Evolutionary conservation across 2,329 filamentous ascomycete genomes (phyloP).

Genomic region (Drechslerella stenobrocha): DNA sequence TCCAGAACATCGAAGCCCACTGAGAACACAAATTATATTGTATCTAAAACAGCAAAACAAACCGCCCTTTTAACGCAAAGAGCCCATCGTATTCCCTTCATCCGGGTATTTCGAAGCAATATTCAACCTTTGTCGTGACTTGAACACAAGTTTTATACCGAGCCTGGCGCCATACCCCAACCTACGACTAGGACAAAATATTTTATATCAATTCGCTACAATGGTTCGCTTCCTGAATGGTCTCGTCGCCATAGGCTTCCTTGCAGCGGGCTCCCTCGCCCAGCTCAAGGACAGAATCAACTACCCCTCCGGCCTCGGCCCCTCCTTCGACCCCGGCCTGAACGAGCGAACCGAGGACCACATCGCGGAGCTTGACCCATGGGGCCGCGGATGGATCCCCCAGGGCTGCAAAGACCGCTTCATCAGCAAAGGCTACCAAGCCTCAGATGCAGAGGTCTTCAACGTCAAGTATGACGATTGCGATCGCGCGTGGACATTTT

Average conservation of each 20-base stretch:
- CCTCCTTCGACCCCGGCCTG: conserved; percentile 21
- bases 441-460: conserved; percentile 37
- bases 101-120: too few relatives aligned
- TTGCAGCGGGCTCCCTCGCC: conserved; percentile 2
- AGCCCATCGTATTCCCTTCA: too few relatives aligned
- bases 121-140: too few relatives aligned
- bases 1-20: too few relatives aligned
- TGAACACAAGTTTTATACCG: too few relatives aligned
- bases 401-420: conserved; percentile 44
- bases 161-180: too few relatives aligned
- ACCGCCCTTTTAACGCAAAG: too few relatives aligned
- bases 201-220: background rate
- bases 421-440: conserved; percentile 13
- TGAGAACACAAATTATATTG: too few relatives aligned
- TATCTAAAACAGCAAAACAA: too few relatives aligned
- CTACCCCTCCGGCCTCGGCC: conserved; percentile 33
- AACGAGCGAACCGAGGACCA: conserved; percentile 7
- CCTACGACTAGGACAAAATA: too few relatives aligned
- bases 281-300: conserved; percentile 18
- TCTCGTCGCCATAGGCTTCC: background rate
- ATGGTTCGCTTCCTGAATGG: conserved; percentile 10
- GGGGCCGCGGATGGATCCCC: conserved; percentile 42
- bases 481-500: conserved; percentile 38
- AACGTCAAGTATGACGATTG: conserved; percentile 47
- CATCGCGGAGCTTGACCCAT: conserved; percentile 19